These are phyloP conservation scores for Nannochloris sp. DNA, from an alignment of 139 green algal genomes.

Conservation along the genomic window DNA sequence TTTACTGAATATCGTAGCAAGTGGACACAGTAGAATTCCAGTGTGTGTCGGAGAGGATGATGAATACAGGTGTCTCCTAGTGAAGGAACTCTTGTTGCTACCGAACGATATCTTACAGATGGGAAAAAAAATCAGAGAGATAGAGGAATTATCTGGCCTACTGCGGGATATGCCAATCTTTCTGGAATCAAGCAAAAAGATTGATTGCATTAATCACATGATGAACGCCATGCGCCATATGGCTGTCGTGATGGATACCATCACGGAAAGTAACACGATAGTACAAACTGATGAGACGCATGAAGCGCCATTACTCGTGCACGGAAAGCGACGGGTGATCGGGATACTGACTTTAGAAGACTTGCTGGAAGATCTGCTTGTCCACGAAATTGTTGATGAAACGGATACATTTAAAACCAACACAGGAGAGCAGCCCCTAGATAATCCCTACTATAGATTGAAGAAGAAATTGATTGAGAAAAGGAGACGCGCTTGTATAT, in stretches of 20 bases:
- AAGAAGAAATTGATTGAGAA: not conserved
- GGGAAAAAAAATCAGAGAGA: conserved; percentile 24
- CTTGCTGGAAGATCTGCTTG: conserved; percentile 41
- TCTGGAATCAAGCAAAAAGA: conserved; percentile 32
- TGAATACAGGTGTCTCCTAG: conserved; percentile 36
- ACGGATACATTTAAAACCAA: conserved; percentile 65
- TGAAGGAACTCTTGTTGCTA: conserved; percentile 71
- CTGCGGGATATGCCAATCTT: conserved; percentile 15
- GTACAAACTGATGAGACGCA: too few species aligned
- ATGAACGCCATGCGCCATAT: conserved; percentile 79
- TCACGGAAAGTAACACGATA: not conserved
- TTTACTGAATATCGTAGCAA: conserved; percentile 51
- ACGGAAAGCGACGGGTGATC: conserved; percentile 8
- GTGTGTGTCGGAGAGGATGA: conserved; percentile 48
- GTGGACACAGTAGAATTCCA: conserved; percentile 69
- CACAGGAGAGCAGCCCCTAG: conserved; percentile 4
- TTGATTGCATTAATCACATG: conserved; percentile 88
- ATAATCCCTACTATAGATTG: not conserved
- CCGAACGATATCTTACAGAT: conserved; percentile 5
- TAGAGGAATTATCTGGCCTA: not conserved
- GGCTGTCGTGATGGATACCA: conserved; percentile 51
- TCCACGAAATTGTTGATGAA: conserved; percentile 54
- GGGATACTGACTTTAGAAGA: conserved; percentile 63
- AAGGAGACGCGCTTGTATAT: too few species aligned
- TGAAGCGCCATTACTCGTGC: too few species aligned